Evolutionary conservation across 1,284 basidiomycete species (phyloP).

Genomic region (Cystobasidiaceae sp.): DNA sequence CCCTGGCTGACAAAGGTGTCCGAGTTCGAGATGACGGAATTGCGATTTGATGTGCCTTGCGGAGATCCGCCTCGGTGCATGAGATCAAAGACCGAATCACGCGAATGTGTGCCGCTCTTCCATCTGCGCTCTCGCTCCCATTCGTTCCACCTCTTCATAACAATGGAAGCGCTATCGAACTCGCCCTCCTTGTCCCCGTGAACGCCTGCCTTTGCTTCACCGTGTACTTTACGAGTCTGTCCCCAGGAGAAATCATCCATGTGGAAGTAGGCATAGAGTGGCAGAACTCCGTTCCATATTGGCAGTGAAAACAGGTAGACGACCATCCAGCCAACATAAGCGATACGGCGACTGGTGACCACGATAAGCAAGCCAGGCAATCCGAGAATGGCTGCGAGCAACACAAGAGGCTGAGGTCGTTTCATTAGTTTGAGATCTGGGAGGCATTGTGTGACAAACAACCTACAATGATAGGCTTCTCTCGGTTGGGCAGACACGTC

Average conservation of each 20-base stretch:
- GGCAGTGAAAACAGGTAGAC: constrained; percentile 50
- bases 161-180: constrained; percentile 91
- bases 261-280: constrained; percentile 43
- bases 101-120: constrained; percentile 75
- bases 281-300: constrained; percentile 50
- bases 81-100: constrained; percentile 67
- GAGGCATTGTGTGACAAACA: constrained; percentile 37
- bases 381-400: constrained; percentile 50
- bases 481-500: constrained; percentile 21
- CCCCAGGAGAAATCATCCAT: constrained; percentile 51
- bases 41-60: constrained; percentile 23
- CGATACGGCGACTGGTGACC: constrained; percentile 48
- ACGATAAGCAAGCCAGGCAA: constrained; percentile 51
- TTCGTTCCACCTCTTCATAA: constrained; percentile 99
- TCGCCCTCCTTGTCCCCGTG: constrained; percentile 65
- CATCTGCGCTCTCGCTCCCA: constrained; percentile 94
- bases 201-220: constrained; percentile 35
- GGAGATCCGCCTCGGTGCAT: constrained; percentile 34
- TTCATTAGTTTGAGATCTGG: constrained; percentile 37
- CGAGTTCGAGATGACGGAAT: constrained; percentile 29
- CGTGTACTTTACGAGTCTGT: constrained; percentile 45
- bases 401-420: constrained; percentile 39
- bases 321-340: constrained; percentile 50
- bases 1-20: constrained; percentile 25
- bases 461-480: constrained; percentile 38